Evolutionary conservation across 345 rosid genomes (phyloP), one percentile per base, ranked within the genome.

Genomic region (Linum lewisii): DNA sequence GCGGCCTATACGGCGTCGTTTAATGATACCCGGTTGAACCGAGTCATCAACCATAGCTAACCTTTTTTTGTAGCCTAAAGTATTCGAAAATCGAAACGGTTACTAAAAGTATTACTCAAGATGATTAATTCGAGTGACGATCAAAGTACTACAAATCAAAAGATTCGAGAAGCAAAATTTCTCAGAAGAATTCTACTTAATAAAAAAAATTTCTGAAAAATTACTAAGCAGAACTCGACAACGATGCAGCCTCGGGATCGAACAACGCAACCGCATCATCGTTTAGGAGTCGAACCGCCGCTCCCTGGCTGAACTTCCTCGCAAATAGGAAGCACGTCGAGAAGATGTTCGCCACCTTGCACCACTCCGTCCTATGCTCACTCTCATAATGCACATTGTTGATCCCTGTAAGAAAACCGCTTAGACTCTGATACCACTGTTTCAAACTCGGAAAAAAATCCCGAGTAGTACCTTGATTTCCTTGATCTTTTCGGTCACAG

Each of bases 271-370:
- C 14, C 24, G 25, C 56, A 52, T 21, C 56, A 6, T 52, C 56
- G 13, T 24, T 52, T 56, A 60, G 34, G 21, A 70, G 69, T n/a
- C 52, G 61, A 16, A 65, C 21, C 13, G 73, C 73, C 2, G 73
- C 73, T 24, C 54, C 50, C 7, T 24, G 21, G 7, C 65, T 64
- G 69, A 70, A 70, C 65, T 70, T 70, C 60, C 73, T 64, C 1
- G 73, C 73, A 21, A 70, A 70, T 51, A 70, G 38, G 37, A 54
- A 70, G 21, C 73, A 64, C 2, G 64, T 49, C 6, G 58, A 19
- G 0, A 5, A 19, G 21, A 11, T 50, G 11, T 24, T 21, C 9
- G 32, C 20, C 19, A 47, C 58, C 9, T 32, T 57, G 54, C 72
- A 69, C 67, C 54, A 50, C 32, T 56, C 67, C 4, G 54, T 62